Evolutionary conservation across 805 yeast species (phyloP), one percentile per base, ranked within the genome.

Genomic region (Myxozyma neglecta): DNA sequence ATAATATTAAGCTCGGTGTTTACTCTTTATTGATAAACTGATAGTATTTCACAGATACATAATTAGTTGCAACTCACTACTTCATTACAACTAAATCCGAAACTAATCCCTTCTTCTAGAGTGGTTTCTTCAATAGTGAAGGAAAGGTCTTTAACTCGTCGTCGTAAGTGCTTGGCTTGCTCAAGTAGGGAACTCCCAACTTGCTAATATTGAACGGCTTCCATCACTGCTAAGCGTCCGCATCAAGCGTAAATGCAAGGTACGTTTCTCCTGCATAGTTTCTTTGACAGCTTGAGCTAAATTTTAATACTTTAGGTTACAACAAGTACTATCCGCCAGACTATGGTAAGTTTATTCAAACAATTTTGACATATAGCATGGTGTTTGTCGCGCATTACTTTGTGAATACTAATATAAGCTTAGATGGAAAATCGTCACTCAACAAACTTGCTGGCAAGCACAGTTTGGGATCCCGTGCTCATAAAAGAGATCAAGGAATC

Each of bases 241-340:
- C n/a, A n/a, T 40, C 44, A 40, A 10, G 18, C 11, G n/a, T 10
- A n/a, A 24, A 50, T 50, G 53, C 53, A 50, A 37, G 53, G 53
- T 50, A 50, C 2, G 34, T 20, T 14, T 42, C 46, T n/a, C 16
- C n/a, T 14, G 9, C 11, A 42, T 5, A 5, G 8, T 24, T 46
- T 24, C 1, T 24, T 6, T 11, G 6, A 14, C 9, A 20, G 10
- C 7, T 20, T 34, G 32, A 34, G n/a, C 34, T n/a, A 5, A 8
- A 34, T 48, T 13, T 18, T 18, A 34, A 36, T 20, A 36, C 6
- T 6, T 39, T 42, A 68, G 75, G 73, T 14, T 70, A 58, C 47
- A 73, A 73, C 58, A 70, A 71, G 50, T 73, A 73, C 56, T 71
- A 70, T 60, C 75, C 75, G 3, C 75, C 75, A 8, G 75, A 73